Conservation (phyloP, 192 early-diverging fungal genomes). For the Spizellomyces sp. region DNA sequence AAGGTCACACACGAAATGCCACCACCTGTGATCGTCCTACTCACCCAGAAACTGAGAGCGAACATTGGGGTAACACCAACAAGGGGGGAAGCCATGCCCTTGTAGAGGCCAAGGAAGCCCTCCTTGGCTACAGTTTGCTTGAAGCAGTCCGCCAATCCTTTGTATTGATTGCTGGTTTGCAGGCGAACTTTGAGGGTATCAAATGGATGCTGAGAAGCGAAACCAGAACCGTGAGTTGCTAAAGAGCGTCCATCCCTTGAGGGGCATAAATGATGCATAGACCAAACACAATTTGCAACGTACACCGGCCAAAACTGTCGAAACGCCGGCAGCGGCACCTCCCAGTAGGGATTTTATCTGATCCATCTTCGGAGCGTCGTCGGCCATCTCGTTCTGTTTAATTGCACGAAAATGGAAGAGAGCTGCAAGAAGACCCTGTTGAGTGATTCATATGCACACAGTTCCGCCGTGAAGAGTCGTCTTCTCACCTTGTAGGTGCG, state of each 20-base stretch:
- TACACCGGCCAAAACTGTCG: constrained; percentile 72
- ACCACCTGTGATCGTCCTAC: background rate
- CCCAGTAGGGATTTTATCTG: constrained; percentile 81
- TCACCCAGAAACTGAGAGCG: constrained; percentile 90
- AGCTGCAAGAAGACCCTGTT: no score
- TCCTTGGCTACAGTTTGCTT: constrained; percentile 88
- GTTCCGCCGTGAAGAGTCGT: no score
- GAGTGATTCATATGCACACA: no score
- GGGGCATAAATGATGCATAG: background rate
- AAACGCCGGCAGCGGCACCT: constrained; percentile 90
- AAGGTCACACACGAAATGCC: background rate
- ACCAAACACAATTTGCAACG: constrained; percentile 12
- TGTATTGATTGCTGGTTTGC: constrained; percentile 89
- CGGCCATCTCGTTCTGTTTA: background rate
- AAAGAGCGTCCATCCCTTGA: background rate
- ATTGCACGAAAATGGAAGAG: no score
- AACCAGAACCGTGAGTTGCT: background rate
- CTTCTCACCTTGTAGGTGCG: no score
- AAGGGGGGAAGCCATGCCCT: constrained; percentile 92
- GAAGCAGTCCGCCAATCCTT: constrained; percentile 87
- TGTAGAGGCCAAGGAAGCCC: constrained; percentile 91
- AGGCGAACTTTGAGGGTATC: constrained; percentile 92
- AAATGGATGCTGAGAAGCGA: constrained; percentile 39
- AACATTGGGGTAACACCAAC: constrained; percentile 95
- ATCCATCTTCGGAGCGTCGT: constrained; percentile 37